phyloP scores from a whole-genome alignment of 1,139 yeast species.

The Geotrichum restrictum region DNA sequence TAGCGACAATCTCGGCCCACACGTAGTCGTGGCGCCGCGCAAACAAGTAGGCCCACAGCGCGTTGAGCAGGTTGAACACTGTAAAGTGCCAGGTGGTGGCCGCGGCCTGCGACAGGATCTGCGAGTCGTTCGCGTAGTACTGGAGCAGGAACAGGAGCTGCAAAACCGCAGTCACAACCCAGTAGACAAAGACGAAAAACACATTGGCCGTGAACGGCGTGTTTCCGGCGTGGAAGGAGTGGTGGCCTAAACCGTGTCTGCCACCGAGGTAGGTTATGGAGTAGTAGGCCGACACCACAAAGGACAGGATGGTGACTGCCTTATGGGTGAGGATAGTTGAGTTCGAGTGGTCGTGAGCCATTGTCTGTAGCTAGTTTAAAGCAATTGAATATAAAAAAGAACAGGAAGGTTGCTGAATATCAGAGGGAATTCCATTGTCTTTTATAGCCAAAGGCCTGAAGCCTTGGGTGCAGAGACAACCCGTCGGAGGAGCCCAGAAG shows the following conservation, averaged over 20 bases:
- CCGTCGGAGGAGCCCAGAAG: too few species aligned
- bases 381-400: background rate
- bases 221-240: constrained; percentile 46
- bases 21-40: constrained; percentile 53
- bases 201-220: constrained; percentile 70
- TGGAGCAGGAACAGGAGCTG: constrained; percentile 55
- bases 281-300: constrained; percentile 52
- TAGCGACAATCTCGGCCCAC: constrained; percentile 54
- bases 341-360: constrained; percentile 10
- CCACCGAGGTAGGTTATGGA: constrained; percentile 54
- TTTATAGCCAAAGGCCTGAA: background rate
- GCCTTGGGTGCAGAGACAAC: too few species aligned
- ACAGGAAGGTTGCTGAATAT: constrained; percentile 1
- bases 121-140: constrained; percentile 46
- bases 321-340: constrained; percentile 39
- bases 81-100: constrained; percentile 60
- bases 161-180: constrained; percentile 52
- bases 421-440: background rate
- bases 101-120: constrained; percentile 37
- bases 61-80: constrained; percentile 55
- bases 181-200: constrained; percentile 51
- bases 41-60: constrained; percentile 60
- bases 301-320: constrained; percentile 48
- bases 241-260: constrained; percentile 43
- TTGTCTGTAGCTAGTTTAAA: constrained; percentile 4